Base-by-base conservation (phyloP, 805 yeast species). In the Wickerhamomyces rabaulensis region DNA sequence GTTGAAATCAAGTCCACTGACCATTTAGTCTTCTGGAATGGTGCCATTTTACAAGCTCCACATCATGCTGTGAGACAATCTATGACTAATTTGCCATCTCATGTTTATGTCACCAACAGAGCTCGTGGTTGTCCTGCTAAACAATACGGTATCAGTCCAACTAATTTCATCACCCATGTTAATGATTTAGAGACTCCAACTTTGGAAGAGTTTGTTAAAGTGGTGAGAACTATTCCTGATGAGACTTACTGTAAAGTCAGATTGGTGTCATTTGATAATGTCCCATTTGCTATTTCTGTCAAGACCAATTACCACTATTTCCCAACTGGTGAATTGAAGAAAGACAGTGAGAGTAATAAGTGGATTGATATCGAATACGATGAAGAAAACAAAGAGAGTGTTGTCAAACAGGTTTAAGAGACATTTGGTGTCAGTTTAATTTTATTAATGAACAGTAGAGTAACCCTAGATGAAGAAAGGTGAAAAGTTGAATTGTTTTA, bases 31-130 rank as follows among this genome's bases (percentile, higher is more conserved):
- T 72, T 77, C 42, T 91, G 96, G 94, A 79, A 90, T 44, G 97
- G 97, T 20, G 83, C 90, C 36, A 67, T 84, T 6, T 64, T 91
- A 29, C 97, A 91, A 61, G 76, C 80, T 35, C 96, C 97, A n/a
- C 97, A 89, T 64, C 95, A 86, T 60, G 92, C 94, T 9, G 96
- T 90, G 16, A 79, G 91, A 52, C 96, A 90, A 67, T 80, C 86
- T 35, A 82, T 87, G 77, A 78, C 79, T 44, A 73, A 77, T 46
- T 69, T 88, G 44, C 96, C 95, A 12, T 83, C 92, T 16, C 81
- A 79, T 45, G 94, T 91, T n/a, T 91, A 90, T 60, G 82, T 89
- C 45, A 83, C 89, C 2, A 73, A 81, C 21, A 78, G 86, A 60
- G 75, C 82, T 39, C 75, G 79, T 33, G 96, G 96, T 7, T 87